Evolutionary conservation across 306 rosid species (phyloP).

Genomic region (Gillenia trifoliata): DNA sequence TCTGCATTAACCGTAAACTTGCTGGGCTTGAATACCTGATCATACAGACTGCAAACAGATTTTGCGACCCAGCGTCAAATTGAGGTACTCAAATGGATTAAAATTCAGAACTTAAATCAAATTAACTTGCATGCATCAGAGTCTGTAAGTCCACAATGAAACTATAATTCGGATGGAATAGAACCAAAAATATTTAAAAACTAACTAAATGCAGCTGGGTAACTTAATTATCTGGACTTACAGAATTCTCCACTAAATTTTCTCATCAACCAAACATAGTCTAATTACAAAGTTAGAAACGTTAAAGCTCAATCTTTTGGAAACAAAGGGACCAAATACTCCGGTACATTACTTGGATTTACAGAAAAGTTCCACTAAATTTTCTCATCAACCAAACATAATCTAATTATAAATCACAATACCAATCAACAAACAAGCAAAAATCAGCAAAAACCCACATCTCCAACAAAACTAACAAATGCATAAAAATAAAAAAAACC

Average conservation of each 20-base stretch:
- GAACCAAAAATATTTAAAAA: not conserved
- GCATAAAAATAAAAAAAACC: not conserved
- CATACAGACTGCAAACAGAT: constrained; percentile 52
- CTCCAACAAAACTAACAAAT: not conserved
- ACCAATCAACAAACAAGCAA: not conserved
- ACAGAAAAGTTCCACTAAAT: not conserved
- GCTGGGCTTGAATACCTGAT: constrained; percentile 86
- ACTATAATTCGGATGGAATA: not conserved
- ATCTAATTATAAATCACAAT: not conserved
- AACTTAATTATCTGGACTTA: not conserved
- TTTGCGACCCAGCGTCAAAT: not conserved
- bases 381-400: not conserved
- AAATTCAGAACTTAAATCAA: not conserved
- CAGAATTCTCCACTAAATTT: not conserved
- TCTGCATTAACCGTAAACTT: constrained; percentile 61
- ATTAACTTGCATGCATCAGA: not conserved
- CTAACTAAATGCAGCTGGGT: not conserved
- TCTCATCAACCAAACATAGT: not conserved
- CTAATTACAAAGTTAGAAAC: not conserved
- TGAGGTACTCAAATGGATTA: not conserved
- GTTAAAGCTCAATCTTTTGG: not conserved
- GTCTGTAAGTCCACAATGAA: not conserved
- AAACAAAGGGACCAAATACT: not conserved
- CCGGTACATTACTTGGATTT: not conserved
- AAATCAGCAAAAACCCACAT: not conserved